Evolutionary conservation across 441 rosid species (phyloP), one percentile per base, ranked within the genome.

Genomic region (Gossypium lobatum): DNA sequence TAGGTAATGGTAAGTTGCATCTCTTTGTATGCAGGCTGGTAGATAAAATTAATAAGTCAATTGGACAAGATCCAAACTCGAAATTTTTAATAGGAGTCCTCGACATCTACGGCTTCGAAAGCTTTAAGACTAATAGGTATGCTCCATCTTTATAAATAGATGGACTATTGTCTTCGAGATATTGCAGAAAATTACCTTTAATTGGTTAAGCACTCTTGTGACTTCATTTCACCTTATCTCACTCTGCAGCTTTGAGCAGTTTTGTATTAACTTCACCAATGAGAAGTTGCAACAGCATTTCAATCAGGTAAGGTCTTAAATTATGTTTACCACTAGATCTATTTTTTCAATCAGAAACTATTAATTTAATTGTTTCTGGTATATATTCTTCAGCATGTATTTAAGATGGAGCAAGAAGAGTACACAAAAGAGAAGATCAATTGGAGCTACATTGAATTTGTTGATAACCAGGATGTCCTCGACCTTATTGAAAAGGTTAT

Each of bases 241-340:
- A 50, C 65, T 26, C 14, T 78, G 85, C 92, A 96, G 98, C 83
- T 96, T 96, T 79, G 98, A 96, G 85, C 98, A 96, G 87, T 95
- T 96, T 71, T 96, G 99, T 75, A 96, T 96, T 62, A 96, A 93
- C 80, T 96, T 89, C 83, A 93, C 98, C 54, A 96, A 96, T 79
- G 99, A 96, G 88, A 96, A 96, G 87, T 81, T 96, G 89, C 98
- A 96, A 81, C 98, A 93, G 74, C 98, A 93, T 88, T 96, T 96
- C 85, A 96, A 93, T 81, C 97, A 93, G 97, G 98, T 88, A 77
- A 75, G 70, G 72, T 73, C 39, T 73, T 75, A 60, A 74, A 64
- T 46, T 17, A 60, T 17, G 26, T 16, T 42, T 11, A 23, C 37
- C 14, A 64, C 18, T 54, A 52, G 18, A 53, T 6, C 54, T 39